Conservation (phyloP, 495 filamentous ascomycete species). For the Apiosordaria backusii region DNA sequence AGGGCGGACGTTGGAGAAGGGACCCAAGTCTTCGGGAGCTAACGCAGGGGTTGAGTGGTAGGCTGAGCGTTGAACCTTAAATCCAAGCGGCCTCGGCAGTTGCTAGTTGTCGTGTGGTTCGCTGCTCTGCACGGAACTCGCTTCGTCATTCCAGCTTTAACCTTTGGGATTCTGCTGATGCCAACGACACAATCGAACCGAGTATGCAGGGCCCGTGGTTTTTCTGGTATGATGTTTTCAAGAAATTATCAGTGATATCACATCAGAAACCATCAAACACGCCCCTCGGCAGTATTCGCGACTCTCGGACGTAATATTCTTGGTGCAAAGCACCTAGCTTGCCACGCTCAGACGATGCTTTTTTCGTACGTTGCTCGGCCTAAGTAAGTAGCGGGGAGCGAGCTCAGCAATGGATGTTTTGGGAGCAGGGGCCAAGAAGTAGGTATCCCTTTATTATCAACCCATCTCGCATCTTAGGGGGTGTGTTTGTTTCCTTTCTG, state of each 20-base stretch:
- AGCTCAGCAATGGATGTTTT: background rate
- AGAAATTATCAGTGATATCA: too few relatives aligned
- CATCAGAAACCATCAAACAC: too few relatives aligned
- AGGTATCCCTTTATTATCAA: background rate
- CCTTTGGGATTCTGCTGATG: background rate
- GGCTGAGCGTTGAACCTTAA: background rate
- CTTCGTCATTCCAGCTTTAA: background rate
- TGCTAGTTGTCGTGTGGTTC: background rate
- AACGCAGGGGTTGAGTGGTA: background rate
- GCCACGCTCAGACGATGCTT: slow-evolving; percentile 5
- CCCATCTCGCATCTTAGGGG: background rate
- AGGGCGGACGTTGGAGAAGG: too few relatives aligned
- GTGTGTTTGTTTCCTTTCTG: background rate
- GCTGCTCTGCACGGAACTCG: background rate
- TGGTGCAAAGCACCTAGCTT: background rate
- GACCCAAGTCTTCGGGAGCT: background rate
- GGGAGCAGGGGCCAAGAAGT: background rate
- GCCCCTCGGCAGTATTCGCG: background rate
- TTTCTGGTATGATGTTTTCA: background rate
- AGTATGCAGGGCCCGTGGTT: background rate
- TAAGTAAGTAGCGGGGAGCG: background rate
- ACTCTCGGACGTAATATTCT: background rate
- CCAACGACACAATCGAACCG: background rate
- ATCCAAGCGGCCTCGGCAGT: background rate
- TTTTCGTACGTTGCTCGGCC: background rate